Conservation (phyloP, 768 basidiomycete genomes). For the Tylopilus sp. region DNA sequence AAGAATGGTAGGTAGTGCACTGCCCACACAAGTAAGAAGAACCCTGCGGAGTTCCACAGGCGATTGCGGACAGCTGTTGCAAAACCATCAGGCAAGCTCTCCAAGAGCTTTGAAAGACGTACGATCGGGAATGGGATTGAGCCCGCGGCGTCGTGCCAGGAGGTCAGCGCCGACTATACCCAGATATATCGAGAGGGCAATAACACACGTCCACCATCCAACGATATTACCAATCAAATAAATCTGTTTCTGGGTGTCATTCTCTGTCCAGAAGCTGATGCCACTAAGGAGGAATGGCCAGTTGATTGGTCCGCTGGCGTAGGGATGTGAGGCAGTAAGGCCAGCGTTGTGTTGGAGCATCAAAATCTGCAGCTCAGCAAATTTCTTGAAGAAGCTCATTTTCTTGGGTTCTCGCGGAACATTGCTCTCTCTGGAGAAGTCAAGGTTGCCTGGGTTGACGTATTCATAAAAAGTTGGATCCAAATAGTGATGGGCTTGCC, state of each 20-base stretch:
- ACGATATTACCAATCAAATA: constrained; percentile 94
- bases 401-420: constrained; percentile 67
- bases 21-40: constrained; percentile 93
- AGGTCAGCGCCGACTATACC: constrained; percentile 90
- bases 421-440: constrained; percentile 45
- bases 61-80: constrained; percentile 82
- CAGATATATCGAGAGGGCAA: constrained; percentile 82
- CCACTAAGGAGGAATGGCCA: constrained; percentile 97
- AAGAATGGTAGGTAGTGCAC: constrained; percentile 98
- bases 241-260: constrained; percentile 82
- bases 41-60: constrained; percentile 92
- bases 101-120: constrained; percentile 32
- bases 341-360: constrained; percentile 99
- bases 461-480: constrained; percentile 3
- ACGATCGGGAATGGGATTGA: constrained; percentile 88
- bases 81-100: constrained; percentile 2
- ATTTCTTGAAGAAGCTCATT: constrained; percentile 94
- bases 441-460: constrained; percentile 52
- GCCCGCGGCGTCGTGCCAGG: constrained; percentile 78
- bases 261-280: constrained; percentile 98
- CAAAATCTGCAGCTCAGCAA: constrained; percentile 85
- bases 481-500: constrained; percentile 42
- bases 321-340: constrained; percentile 94
- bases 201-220: constrained; percentile 92
- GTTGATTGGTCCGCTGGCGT: constrained; percentile 92